Evolutionary conservation across 768 basidiomycete species (phyloP).

Genomic region (Phaeotremella skinneri): DNA sequence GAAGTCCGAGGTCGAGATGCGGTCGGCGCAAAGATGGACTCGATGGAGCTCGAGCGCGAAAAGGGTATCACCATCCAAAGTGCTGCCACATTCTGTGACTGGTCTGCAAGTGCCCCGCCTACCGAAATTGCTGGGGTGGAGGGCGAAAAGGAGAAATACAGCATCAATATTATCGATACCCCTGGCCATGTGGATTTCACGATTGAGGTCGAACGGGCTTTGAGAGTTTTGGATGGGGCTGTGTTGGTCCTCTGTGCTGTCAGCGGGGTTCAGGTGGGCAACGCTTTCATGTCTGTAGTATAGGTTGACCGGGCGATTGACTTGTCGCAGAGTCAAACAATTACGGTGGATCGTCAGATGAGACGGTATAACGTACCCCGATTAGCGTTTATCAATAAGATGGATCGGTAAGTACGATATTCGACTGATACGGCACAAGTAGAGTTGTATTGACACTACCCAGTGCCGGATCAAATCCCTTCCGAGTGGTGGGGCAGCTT

Average conservation of each 20-base stretch:
- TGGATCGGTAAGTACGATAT: conserved; percentile 70
- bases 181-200: conserved; percentile 99
- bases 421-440: neutral
- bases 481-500: conserved; percentile 89
- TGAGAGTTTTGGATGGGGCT: conserved; percentile 94
- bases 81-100: conserved; percentile 97
- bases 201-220: conserved; percentile 95
- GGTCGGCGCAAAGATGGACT: conserved; percentile 99
- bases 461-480: conserved; percentile 95
- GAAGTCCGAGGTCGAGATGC: conserved; percentile 93
- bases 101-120: conserved; percentile 67
- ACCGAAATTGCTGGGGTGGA: conserved; percentile 21
- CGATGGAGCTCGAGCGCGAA: conserved; percentile 97
- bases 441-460: too few species aligned
- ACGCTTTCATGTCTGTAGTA: neutral
- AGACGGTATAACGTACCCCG: conserved; percentile 91
- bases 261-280: conserved; percentile 80
- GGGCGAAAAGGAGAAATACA: conserved; percentile 68
- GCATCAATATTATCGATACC: conserved; percentile 97
- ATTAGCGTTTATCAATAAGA: conserved; percentile 96
- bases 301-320: neutral
- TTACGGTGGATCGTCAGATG: conserved; percentile 99
- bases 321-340: conserved; percentile 81
- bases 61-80: conserved; percentile 99
- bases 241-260: conserved; percentile 95